Evolutionary conservation across 2,329 filamentous ascomycete genomes (phyloP), one percentile per base, ranked within the genome.

Genomic region (Tolypocladium sp.): DNA sequence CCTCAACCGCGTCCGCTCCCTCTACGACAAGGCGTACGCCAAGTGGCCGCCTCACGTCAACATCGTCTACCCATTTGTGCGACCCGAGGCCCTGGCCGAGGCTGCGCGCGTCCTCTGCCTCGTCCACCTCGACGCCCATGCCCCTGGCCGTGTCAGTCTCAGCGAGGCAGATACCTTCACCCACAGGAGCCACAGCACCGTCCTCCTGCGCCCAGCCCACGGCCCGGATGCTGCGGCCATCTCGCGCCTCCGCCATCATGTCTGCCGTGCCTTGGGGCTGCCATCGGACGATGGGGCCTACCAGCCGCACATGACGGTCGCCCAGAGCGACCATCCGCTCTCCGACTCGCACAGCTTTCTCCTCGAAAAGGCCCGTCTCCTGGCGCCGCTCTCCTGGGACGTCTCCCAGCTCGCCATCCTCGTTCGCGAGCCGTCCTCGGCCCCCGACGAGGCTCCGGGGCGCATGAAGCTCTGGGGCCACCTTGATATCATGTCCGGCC

Each of bases 11-110:
- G 70, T 90, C 3, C 80, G 86, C 52, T 76, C 74, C n/a, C 72
- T 85, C 15, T 85, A 89, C 70, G 86, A 89, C 69, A 83, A 83
- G 61, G 77, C 80, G 0, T 82, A 80, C 63, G 74, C 74, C 33
- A 82, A 77, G 70, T 89, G 87, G 86, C 85, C 86, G 4, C 82
- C 85, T 15, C 86, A 89, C 64, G 68, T 89, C 65, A 89, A 88
- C 63, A 70, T 89, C 33, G 65, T 88, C 27, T 89, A 89, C 66
- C 87, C 86, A 0, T 89, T 88, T 67, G 82, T 87, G 8, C 68
- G 71, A 3, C 71, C 76, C 0, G 76, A 81, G 2, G 63, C 64
- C 10, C 73, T 89, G 2, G 64, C 71, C 1, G 64, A 68, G 25
- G 82, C 80, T 2, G 72, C 73, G 1, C 68, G 74, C 4, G 59